A percentile compares a stretch with the other conserved stretches of the same genome.
Evolutionary conservation across 345 rosid species (phyloP).

Genomic region (Gossypium stocksii): DNA sequence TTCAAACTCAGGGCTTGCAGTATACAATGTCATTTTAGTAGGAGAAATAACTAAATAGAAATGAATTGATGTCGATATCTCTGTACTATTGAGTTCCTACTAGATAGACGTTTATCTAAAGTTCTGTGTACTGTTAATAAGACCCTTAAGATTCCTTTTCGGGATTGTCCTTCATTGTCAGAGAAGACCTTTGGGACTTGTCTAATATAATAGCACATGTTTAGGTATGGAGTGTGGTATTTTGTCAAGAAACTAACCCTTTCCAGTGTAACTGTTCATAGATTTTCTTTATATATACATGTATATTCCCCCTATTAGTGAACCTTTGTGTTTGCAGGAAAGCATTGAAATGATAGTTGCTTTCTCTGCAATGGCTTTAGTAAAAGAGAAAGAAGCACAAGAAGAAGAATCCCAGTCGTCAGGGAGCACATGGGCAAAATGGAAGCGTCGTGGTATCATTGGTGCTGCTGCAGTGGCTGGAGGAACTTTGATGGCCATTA

Average conservation of each 20-base stretch:
- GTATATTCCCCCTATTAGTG: constrained; percentile 5
- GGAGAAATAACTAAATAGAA: neutral
- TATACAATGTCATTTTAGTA: neutral
- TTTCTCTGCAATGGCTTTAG: constrained; percentile 87
- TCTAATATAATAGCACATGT: neutral
- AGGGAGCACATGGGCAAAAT: constrained; percentile 55
- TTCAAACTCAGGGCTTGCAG: neutral
- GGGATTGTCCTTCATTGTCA: neutral
- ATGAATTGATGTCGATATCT: constrained; percentile 1
- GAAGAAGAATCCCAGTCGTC: constrained; percentile 46
- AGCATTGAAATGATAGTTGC: constrained; percentile 82
- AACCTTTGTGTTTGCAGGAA: constrained; percentile 38
- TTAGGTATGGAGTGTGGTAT: neutral
- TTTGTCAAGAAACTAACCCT: neutral
- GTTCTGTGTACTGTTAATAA: neutral
- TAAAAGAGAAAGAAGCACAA: constrained; percentile 53
- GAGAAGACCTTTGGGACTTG: neutral
- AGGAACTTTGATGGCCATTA: constrained; percentile 89
- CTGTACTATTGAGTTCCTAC: constrained; percentile 4
- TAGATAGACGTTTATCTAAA: neutral
- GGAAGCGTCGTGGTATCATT: constrained; percentile 95
- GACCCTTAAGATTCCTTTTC: neutral
- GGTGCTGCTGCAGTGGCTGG: constrained; percentile 97
- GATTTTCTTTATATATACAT: neutral
- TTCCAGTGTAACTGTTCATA: neutral